phyloP scores from a whole-genome alignment of 2,329 filamentous ascomycete species.

The Lasiodiplodia hormozganensis region DNA sequence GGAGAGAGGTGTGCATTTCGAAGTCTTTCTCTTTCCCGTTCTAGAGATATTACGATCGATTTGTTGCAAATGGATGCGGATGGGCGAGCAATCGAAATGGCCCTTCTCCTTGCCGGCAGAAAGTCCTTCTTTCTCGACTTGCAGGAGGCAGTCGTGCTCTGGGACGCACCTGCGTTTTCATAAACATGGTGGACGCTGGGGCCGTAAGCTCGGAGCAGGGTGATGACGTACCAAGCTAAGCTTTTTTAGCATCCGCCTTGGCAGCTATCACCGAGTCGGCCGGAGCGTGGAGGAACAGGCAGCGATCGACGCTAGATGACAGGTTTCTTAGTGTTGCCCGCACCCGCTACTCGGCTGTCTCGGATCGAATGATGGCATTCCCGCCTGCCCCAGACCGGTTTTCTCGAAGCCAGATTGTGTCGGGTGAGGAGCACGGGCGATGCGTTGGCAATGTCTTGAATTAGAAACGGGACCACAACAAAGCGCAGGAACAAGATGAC shows the following conservation, averaged over 20 bases:
- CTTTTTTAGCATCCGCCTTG: conserved; percentile 21
- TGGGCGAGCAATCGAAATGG: background rate
- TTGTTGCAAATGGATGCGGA: background rate
- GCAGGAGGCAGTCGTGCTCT: background rate
- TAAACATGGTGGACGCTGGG: conserved; percentile 12
- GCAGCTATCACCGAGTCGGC: background rate
- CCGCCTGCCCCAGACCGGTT: background rate
- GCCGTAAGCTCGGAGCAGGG: background rate
- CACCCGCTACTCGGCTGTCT: conserved; percentile 13
- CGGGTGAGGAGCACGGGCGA: too few relatives aligned
- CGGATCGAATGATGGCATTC: conserved; percentile 18
- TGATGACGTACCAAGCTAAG: conserved; percentile 14
- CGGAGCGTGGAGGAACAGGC: conserved; percentile 18
- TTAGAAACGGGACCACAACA: background rate
- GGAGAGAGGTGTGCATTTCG: background rate
- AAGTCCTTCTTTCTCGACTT: background rate
- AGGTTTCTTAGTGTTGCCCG: conserved; percentile 8
- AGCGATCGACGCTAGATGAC: conserved; percentile 6
- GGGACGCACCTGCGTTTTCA: background rate
- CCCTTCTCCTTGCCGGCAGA: background rate
- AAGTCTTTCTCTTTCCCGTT: background rate
- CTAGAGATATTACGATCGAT: background rate
- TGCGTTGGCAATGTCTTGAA: background rate
- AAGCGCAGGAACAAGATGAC: background rate
- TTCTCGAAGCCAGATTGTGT: background rate